These are phyloP conservation scores for Kurtzmaniella quercitrusa DNA, from an alignment of 1,139 yeast species.

Conservation along the genomic window DNA sequence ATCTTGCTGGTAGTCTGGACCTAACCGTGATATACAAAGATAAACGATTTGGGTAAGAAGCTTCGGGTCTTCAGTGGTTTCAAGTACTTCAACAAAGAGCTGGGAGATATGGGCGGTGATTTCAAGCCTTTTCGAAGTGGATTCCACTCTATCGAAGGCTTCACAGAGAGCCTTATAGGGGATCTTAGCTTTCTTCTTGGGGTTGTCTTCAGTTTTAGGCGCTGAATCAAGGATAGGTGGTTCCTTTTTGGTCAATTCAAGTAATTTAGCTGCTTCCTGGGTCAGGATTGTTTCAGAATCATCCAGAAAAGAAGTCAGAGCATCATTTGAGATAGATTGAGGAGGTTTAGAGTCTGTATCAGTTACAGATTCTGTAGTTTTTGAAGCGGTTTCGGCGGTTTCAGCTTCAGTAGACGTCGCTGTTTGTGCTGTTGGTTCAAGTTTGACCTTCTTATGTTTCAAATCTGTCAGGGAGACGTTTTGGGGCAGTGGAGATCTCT, in stretches of 20 bases:
- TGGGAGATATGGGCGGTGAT: slow-evolving; percentile 72
- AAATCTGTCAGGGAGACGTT: neutral
- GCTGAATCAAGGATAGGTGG: slow-evolving; percentile 14
- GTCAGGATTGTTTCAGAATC: neutral
- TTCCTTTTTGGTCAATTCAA: slow-evolving; percentile 18
- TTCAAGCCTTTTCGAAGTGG: slow-evolving; percentile 75
- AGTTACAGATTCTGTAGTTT: too few species aligned
- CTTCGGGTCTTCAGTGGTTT: slow-evolving; percentile 43
- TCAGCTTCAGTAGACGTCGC: too few species aligned
- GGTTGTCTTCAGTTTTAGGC: slow-evolving; percentile 6
- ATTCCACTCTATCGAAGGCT: slow-evolving; percentile 71
- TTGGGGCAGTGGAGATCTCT: neutral
- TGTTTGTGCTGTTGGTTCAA: neutral
- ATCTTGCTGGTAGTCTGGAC: slow-evolving; percentile 92
- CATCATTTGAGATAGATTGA: too few species aligned
- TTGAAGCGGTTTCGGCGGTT: too few species aligned
- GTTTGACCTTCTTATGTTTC: neutral
- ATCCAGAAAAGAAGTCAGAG: neutral
- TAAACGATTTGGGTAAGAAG: slow-evolving; percentile 71
- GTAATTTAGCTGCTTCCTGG: slow-evolving; percentile 21
- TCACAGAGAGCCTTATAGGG: slow-evolving; percentile 63
- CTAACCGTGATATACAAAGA: slow-evolving; percentile 79
- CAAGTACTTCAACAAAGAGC: slow-evolving; percentile 61
- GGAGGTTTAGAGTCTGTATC: too few species aligned
- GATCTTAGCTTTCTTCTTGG: slow-evolving; percentile 20